Evolutionary conservation across 768 basidiomycete genomes (phyloP), one percentile per base, ranked within the genome.

Genomic region (Artomyces pyxidatus): DNA sequence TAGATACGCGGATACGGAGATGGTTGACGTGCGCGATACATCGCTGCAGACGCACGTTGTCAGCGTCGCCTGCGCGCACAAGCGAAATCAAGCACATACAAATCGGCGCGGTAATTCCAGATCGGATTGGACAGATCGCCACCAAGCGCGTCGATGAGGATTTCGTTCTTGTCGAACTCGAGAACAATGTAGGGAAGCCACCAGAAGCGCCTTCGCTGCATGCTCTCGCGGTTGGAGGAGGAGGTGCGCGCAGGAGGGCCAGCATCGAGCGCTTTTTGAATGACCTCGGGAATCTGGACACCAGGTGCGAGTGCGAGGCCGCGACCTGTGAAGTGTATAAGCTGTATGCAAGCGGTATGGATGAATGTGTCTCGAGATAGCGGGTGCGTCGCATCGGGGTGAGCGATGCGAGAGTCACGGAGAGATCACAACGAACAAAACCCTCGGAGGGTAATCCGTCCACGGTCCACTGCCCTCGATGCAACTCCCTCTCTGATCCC

Each of bases 161-260:
- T 83, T 66, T 98, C 94, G 67, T 98, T 98, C 75, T 91, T 92
- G 71, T 92, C 88, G 71, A 94, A 95, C 69, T 97, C 94, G 58
- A 99, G 83, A 37, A 98, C 96, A 63, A 98, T 88, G 58, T 88
- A 98, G 25, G 96, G 96, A 29, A 99, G 76, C 91, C 85, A 86
- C 85, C 90, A 92, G 67, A 83, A 86, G 51, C 93, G 90, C 66
- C 84, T 90, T 56, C 96, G 77, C 64, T 95, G 93, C 64, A 94
- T 71, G 61, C 88, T 93, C 59, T 97, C 95, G 39, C 94, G 78
- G 64, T 89, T 85, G 5, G 51, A 51, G 9, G 78, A 76, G 6
- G 79, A 77, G 40, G 71, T 72, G 42, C 81, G 71, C 11, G 72
- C 62, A 7, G 77, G 68, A 4, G 78, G 77, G 6, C 75, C 69